Evolutionary conservation across 2,329 filamentous ascomycete genomes (phyloP).

Genomic region (Macrophomina phaseolina): DNA sequence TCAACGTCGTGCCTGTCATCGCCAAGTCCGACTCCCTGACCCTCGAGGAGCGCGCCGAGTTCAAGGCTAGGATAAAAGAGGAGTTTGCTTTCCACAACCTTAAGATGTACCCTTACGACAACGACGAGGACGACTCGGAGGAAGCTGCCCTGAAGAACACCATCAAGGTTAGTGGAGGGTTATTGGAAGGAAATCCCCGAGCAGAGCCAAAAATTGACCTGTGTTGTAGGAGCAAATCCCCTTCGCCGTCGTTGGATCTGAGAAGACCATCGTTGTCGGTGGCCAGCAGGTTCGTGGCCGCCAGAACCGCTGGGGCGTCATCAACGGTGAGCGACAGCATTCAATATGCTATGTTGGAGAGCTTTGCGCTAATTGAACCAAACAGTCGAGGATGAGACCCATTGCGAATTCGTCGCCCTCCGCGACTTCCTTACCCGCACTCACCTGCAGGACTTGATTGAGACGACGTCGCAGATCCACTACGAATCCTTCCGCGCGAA

Average conservation of each 20-base stretch:
- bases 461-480: slow-evolving; percentile 99
- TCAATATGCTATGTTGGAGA: background rate
- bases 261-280: slow-evolving; percentile 96
- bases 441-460: slow-evolving; percentile 97
- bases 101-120: slow-evolving; percentile 99
- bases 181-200: background rate
- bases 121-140: slow-evolving; percentile 97
- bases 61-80: slow-evolving; percentile 99
- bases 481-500: slow-evolving; percentile 99
- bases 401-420: slow-evolving; percentile 99
- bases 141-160: slow-evolving; percentile 91
- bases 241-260: slow-evolving; percentile 96
- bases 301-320: slow-evolving; percentile 99
- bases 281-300: slow-evolving; percentile 97
- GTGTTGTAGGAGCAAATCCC: slow-evolving; percentile 80
- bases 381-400: slow-evolving; percentile 91
- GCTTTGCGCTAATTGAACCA: slow-evolving; percentile 7
- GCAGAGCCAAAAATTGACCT: slow-evolving; percentile 32
- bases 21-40: slow-evolving; percentile 98
- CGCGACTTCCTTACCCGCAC: slow-evolving; percentile 98
- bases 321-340: slow-evolving; percentile 64
- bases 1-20: slow-evolving; percentile 98
- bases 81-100: slow-evolving; percentile 99
- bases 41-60: slow-evolving; percentile 89
- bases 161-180: slow-evolving; percentile 76